A percentile compares a stretch with the other conserved stretches of the same genome.
phyloP scores from a whole-genome alignment of 495 filamentous ascomycete species.

The Astrocystis sublimbata region DNA sequence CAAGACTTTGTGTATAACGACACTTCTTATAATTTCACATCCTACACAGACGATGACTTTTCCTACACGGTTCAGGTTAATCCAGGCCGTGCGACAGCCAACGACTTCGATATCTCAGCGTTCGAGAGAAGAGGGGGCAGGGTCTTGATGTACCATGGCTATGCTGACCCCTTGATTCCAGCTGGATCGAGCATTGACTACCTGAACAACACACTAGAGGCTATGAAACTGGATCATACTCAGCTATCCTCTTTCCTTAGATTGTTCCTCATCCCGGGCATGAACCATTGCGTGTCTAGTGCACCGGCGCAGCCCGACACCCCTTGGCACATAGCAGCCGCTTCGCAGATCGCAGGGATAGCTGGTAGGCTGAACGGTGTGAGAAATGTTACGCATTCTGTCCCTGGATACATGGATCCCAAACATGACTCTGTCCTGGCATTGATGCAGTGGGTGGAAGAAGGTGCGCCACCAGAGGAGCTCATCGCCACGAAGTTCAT shows the following conservation, averaged over 20 bases:
- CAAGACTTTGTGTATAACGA: constrained; percentile 43
- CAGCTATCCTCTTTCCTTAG: constrained; percentile 29
- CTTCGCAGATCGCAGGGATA: constrained; percentile 25
- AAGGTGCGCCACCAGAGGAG: constrained; percentile 34
- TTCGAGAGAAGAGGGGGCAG: constrained; percentile 51
- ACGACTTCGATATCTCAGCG: constrained; percentile 45
- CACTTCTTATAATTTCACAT: constrained; percentile 34
- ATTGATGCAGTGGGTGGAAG: constrained; percentile 56
- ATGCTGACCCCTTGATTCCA: constrained; percentile 49
- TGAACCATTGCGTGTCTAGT: constrained; percentile 37
- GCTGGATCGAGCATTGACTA: constrained; percentile 33
- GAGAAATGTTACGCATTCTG: constrained; percentile 20
- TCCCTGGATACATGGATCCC: constrained; percentile 43
- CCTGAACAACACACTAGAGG: constrained; percentile 33
- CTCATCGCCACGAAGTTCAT: constrained; percentile 41
- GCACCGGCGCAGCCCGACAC: constrained; percentile 10
- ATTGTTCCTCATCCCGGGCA: constrained; percentile 37
- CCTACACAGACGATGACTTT: constrained; percentile 33
- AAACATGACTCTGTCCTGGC: constrained; percentile 50
- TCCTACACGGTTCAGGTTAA: background rate
- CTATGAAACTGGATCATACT: constrained; percentile 24
- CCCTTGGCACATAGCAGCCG: constrained; percentile 40
- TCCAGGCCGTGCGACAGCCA: constrained; percentile 28
- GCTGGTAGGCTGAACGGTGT: constrained; percentile 20
- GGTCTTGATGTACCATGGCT: constrained; percentile 55